phyloP scores from a whole-genome alignment of 768 basidiomycete genomes.

The Baorangia bicolor region DNA sequence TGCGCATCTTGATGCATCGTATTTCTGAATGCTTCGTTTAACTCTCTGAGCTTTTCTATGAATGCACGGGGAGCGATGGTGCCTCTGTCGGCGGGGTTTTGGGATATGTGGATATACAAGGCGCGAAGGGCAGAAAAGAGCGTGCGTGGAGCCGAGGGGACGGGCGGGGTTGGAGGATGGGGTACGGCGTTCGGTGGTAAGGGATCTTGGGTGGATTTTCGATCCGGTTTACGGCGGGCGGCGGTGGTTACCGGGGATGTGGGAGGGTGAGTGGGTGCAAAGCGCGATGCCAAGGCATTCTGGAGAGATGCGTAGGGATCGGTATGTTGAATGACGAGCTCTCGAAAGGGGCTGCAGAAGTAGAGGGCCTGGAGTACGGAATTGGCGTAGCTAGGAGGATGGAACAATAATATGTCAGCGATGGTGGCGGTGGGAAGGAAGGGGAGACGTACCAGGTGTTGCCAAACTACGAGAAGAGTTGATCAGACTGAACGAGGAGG shows the following conservation, averaged over 20 bases:
- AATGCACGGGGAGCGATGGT: slow-evolving; percentile 88
- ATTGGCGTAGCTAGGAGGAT: slow-evolving; percentile 79
- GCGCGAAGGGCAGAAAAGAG: slow-evolving; percentile 92
- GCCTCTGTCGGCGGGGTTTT: slow-evolving; percentile 75
- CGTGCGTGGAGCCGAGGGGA: slow-evolving; percentile 62
- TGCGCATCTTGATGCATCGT: slow-evolving; percentile 98
- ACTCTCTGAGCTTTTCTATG: slow-evolving; percentile 89
- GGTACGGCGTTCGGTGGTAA: slow-evolving; percentile 28
- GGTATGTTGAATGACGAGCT: slow-evolving; percentile 73
- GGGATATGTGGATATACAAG: slow-evolving; percentile 82
- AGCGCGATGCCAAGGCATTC: slow-evolving; percentile 30
- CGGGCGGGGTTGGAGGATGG: slow-evolving; percentile 40
- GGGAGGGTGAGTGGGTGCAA: slow-evolving; percentile 17
- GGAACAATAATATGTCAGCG: slow-evolving; percentile 20
- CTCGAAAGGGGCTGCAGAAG: slow-evolving; percentile 91
- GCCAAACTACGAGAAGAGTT: slow-evolving; percentile 65
- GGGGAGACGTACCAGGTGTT: slow-evolving; percentile 78
- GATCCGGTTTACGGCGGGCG: slow-evolving; percentile 58
- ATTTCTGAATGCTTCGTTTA: slow-evolving; percentile 88
- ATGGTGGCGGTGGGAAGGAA: slow-evolving; percentile 1
- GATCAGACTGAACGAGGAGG: slow-evolving; percentile 8
- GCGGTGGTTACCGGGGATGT: slow-evolving; percentile 32
- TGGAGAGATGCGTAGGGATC: slow-evolving; percentile 48
- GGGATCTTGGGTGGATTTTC: slow-evolving; percentile 42
- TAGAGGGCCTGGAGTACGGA: slow-evolving; percentile 98